phyloP scores from a whole-genome alignment of 2,329 filamentous ascomycete species.

The Diaporthe citrichinensis region DNA sequence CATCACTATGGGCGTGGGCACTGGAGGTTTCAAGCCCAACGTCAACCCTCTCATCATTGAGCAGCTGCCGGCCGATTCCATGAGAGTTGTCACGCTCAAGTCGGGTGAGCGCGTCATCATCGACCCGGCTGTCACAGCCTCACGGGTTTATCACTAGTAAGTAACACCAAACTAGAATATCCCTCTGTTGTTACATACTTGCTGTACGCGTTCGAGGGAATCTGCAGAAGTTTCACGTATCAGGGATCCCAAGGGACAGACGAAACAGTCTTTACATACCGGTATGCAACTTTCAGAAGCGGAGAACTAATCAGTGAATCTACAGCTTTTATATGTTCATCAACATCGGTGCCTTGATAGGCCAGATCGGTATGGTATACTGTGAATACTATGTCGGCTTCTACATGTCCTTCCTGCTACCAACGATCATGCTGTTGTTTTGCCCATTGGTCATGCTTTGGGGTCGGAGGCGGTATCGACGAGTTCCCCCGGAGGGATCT shows the following conservation, averaged over 20 bases:
- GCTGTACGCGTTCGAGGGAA: no score
- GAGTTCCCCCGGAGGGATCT: conserved; percentile 69
- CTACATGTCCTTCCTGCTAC: conserved; percentile 72
- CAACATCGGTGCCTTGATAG: conserved; percentile 70
- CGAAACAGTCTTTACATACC: background rate
- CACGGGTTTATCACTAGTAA: conserved; percentile 73
- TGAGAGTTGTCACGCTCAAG: conserved; percentile 65
- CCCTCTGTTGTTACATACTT: no score
- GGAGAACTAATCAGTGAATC: background rate
- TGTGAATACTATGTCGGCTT: conserved; percentile 76
- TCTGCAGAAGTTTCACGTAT: no score
- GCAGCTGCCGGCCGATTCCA: conserved; percentile 70
- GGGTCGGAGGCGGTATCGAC: conserved; percentile 65
- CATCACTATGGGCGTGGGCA: conserved; percentile 68
- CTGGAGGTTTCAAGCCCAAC: conserved; percentile 83
- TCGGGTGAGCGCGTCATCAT: conserved; percentile 75
- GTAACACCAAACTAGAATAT: background rate
- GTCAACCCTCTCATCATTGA: conserved; percentile 78
- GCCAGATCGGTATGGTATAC: conserved; percentile 72
- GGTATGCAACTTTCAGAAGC: no score
- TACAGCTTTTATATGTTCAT: conserved; percentile 56
- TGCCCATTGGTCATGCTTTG: conserved; percentile 69
- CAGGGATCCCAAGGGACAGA: background rate
- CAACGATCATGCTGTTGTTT: conserved; percentile 69
- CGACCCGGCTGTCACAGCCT: conserved; percentile 73